Percentiles rank a stretch among this genome's conserved stretches.
Evolutionary conservation across 345 rosid genomes (phyloP).

Genomic region (Draba incana): DNA sequence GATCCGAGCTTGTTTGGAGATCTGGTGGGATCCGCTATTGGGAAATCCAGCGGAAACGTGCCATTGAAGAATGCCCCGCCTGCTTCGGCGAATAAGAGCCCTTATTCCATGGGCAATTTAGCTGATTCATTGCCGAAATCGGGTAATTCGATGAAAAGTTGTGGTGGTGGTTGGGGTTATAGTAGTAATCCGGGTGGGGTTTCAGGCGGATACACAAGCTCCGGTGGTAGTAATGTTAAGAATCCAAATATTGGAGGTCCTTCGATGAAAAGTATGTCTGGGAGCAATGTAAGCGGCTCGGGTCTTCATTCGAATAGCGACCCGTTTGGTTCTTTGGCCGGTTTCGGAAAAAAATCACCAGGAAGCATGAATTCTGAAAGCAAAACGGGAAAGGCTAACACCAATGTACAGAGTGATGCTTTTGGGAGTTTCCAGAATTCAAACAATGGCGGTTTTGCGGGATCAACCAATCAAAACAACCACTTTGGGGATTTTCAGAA

Average conservation of each 20-base stretch:
- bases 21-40: conserved; percentile 83
- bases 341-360: conserved; percentile 63
- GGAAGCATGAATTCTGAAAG: conserved; percentile 54
- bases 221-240: conserved; percentile 40
- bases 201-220: conserved; percentile 30
- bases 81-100: conserved; percentile 44
- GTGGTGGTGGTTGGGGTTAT: conserved; percentile 59
- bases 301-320: conserved; percentile 60
- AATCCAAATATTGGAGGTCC: conserved; percentile 66
- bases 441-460: conserved; percentile 43
- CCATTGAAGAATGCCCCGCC: conserved; percentile 72
- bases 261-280: conserved; percentile 59
- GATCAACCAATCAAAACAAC: conserved; percentile 42
- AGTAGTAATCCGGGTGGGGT: conserved; percentile 34
- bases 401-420: conserved; percentile 37
- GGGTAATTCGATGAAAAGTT: conserved; percentile 43
- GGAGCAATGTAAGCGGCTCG: conserved; percentile 42
- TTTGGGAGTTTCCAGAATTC: conserved; percentile 70
- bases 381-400: conserved; percentile 46
- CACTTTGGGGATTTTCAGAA: conserved; percentile 72
- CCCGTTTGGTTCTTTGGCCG: conserved; percentile 83
- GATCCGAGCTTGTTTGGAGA: conserved; percentile 83
- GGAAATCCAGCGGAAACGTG: conserved; percentile 55
- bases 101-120: conserved; percentile 83
- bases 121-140: conserved; percentile 78